Base-by-base conservation (phyloP, 2,329 filamentous ascomycete species). In the Escovopsis weberi region DNA sequence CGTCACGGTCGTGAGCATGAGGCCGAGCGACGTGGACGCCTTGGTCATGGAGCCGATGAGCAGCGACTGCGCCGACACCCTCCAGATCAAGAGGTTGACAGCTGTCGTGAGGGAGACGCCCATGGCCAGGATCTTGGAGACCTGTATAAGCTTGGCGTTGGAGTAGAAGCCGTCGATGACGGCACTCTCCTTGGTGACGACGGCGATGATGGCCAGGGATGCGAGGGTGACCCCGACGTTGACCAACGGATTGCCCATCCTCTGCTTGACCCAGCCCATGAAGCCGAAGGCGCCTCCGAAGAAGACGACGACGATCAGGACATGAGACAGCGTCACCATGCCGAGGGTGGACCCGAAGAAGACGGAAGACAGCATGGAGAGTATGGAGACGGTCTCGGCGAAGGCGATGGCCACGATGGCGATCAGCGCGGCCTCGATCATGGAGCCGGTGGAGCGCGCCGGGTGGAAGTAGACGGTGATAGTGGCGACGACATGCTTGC, bases 401-500 rank as follows among this genome's bases (percentile, higher is more conserved):
- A 93, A 94, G 33, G 77, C 62, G 48, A 93, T 82, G 1, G 85
- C 85, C 12, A 82, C 69, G 30, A 82, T 63, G 5, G 85, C 82
- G 41, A 88, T 75, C 34, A 86, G 64, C 11, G 80, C 74, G 2
- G 85, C 86, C 59, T 93, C 82, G 45, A 83, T 74, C 85, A 94
- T 93, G 52, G 82, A 87, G 1, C 86, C 87, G 18, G 80, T 75
- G 15, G 84, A 83, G 45, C 87, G 72, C 2, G 85, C 82, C 2
- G 87, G 85, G 58, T 94, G 85, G 55, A 94, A 94, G 56, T 93
- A 94, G 6, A 94, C 86, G 0, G 84, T 88, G 43, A 94, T 79
- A 3, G 86, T 94, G 33, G 85, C 85, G 43, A 93, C 85, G 55
- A 93, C 79, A 61, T 94, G 87, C 57, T 94, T 94, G 37, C 85